Percentiles rank a stretch among this genome's conserved stretches.
Conservation (phyloP, 345 rosid genomes). For the Tarenaya hassleriana region DNA sequence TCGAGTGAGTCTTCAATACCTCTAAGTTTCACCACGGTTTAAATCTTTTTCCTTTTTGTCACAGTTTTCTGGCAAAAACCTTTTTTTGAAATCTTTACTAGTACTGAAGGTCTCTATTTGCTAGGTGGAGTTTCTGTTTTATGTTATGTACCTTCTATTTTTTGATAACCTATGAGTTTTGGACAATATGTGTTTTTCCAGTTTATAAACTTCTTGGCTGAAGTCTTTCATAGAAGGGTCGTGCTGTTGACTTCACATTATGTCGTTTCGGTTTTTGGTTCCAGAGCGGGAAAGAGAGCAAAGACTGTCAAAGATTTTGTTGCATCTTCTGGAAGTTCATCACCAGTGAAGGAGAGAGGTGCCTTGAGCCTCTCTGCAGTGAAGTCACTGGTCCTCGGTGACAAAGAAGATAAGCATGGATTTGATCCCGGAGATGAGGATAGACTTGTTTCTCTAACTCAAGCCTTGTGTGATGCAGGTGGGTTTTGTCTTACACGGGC, state of each 20-base stretch:
- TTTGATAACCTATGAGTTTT: background rate
- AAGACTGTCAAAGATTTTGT: constrained; percentile 77
- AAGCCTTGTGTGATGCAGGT: constrained; percentile 64
- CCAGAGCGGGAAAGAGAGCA: constrained; percentile 60
- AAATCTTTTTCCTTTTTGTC: constrained; percentile 6
- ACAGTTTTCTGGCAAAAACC: background rate
- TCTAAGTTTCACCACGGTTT: constrained; percentile 1
- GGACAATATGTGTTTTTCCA: background rate
- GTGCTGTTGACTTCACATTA: constrained; percentile 15
- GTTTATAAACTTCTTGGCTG: constrained; percentile 5
- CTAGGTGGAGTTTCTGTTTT: constrained; percentile 5
- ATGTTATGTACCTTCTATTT: too few relatives aligned
- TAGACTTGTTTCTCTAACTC: constrained; percentile 47
- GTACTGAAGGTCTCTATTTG: background rate
- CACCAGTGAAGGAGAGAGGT: constrained; percentile 75
- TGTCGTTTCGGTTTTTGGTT: constrained; percentile 15
- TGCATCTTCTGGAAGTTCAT: constrained; percentile 63
- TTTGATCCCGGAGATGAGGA: constrained; percentile 63
- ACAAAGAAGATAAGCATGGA: constrained; percentile 66
- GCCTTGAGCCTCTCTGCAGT: constrained; percentile 83
- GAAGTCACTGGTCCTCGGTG: constrained; percentile 86
- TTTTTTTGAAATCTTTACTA: too few relatives aligned
- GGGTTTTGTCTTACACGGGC: constrained; percentile 19
- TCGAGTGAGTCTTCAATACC: constrained; percentile 57
- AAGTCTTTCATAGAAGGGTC: constrained; percentile 10